These are phyloP conservation scores for Beauveria sp. DNA, from an alignment of 2,329 filamentous ascomycete genomes.

Conservation along the genomic window DNA sequence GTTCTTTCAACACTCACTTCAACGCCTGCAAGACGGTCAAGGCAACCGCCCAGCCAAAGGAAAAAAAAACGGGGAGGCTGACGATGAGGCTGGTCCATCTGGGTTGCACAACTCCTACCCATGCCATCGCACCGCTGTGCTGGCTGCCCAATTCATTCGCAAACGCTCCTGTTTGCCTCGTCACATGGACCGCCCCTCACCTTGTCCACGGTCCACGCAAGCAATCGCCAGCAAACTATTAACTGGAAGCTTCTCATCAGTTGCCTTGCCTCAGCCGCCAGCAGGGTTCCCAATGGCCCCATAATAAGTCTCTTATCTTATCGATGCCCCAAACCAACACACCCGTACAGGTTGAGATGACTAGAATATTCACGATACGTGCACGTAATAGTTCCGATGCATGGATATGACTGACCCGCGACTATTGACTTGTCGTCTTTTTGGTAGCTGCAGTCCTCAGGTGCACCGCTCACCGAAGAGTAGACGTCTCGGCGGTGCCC, in stretches of 20 bases:
- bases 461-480: too few species aligned
- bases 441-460: too few species aligned
- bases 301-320: constrained; percentile 3
- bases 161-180: background rate
- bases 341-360: background rate
- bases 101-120: background rate
- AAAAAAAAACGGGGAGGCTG: constrained; percentile 2
- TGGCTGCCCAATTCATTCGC: background rate
- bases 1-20: background rate
- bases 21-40: background rate
- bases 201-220: background rate
- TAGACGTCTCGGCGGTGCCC: background rate
- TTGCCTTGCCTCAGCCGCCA: background rate
- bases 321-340: constrained; percentile 1
- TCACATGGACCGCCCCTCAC: too few species aligned
- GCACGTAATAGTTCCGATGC: background rate
- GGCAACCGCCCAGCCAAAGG: background rate
- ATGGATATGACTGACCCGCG: too few species aligned
- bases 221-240: too few species aligned
- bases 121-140: background rate
- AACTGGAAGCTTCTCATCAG: constrained; percentile 5
- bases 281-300: background rate
- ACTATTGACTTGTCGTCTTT: too few species aligned
- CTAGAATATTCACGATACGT: background rate
- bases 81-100: background rate